A percentile compares a stretch with the other conserved stretches of the same genome.
Evolutionary conservation across 192 early-diverging fungal species (phyloP).

Genomic region (Cladochytrium replicatum): DNA sequence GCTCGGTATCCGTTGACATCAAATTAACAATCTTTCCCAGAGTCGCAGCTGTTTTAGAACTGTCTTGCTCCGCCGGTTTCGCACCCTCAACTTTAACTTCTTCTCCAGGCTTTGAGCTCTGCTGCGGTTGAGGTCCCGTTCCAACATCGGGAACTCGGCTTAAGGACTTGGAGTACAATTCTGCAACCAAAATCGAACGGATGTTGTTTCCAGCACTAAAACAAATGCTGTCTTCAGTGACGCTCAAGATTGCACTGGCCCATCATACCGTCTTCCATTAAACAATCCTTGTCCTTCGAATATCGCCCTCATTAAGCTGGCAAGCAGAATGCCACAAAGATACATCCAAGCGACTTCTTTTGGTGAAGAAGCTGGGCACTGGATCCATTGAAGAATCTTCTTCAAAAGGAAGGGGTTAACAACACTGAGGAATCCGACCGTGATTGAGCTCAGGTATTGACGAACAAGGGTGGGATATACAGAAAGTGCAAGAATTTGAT

Average conservation of each 20-base stretch:
- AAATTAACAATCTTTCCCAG: conserved; percentile 28
- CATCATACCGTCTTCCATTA: conserved; percentile 13
- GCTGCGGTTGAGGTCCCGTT: conserved; percentile 5
- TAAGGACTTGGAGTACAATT: conserved; percentile 37
- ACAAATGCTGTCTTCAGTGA: no score
- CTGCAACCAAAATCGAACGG: conserved; percentile 29
- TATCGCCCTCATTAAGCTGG: conserved; percentile 14
- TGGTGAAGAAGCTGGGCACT: no score
- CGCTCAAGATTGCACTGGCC: no score
- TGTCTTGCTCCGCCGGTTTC: neutral
- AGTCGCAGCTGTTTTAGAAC: conserved; percentile 11
- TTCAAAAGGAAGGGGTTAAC: no score
- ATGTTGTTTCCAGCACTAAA: conserved; percentile 23
- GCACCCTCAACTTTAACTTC: conserved; percentile 2
- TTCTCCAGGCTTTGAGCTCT: neutral
- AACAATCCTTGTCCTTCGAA: conserved; percentile 38
- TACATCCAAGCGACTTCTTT: no score
- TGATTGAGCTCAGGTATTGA: no score
- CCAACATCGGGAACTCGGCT: no score
- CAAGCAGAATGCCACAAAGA: conserved; percentile 23
- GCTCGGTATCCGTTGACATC: conserved; percentile 26
- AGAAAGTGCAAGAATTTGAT: no score
- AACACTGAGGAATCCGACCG: no score
- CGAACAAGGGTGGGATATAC: no score
- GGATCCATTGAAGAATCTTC: no score